These are phyloP conservation scores for Candida loeiensis DNA, from an alignment of 805 yeast species.

Conservation along the genomic window DNA sequence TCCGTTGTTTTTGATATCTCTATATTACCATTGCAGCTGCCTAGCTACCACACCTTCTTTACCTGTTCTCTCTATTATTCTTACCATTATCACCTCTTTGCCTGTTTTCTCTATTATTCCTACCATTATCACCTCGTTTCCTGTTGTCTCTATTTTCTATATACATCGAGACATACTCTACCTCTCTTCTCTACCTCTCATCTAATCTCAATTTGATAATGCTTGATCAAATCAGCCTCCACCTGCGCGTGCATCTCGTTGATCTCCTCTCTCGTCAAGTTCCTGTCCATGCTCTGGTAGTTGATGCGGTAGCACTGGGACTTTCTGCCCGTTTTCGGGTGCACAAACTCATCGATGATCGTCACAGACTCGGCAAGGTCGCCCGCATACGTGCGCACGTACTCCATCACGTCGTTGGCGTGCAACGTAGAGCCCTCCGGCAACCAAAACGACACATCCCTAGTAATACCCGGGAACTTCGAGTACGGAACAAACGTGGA, in stretches of 20 bases:
- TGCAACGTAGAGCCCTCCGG: conserved; percentile 53
- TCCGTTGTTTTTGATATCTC: too few species aligned
- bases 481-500: conserved; percentile 82
- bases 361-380: conserved; percentile 85
- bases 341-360: conserved; percentile 75
- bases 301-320: conserved; percentile 87
- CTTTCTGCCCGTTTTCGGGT: conserved; percentile 73
- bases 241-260: conserved; percentile 69
- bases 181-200: conserved; percentile 15
- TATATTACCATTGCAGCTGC: too few species aligned
- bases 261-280: conserved; percentile 79
- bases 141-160: too few species aligned
- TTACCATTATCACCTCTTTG: too few species aligned
- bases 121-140: too few species aligned
- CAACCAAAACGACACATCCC: conserved; percentile 94
- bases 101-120: too few species aligned
- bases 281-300: conserved; percentile 95
- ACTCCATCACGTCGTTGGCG: conserved; percentile 90
- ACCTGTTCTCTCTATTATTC: too few species aligned
- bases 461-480: conserved; percentile 77
- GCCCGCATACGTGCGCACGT: conserved; percentile 79
- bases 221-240: conserved; percentile 49
- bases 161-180: too few species aligned
- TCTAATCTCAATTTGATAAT: conserved; percentile 56
- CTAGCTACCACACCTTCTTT: too few species aligned